Evolutionary conservation across 306 rosid genomes (phyloP).

Genomic region (Cucumis cinereus): DNA sequence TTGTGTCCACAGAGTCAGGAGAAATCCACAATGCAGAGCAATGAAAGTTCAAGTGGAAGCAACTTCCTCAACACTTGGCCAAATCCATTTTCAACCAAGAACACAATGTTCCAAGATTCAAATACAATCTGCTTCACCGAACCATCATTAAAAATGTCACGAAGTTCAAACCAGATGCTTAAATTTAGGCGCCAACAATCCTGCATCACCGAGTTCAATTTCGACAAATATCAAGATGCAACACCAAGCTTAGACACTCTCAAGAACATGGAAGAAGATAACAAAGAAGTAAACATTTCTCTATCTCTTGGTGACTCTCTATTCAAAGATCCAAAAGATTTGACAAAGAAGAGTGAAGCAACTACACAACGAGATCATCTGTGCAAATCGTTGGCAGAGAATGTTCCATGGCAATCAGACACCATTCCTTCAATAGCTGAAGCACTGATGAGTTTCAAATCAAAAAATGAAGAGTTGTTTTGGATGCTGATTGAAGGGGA

Average conservation of each 20-base stretch:
- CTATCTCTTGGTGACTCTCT: slow-evolving; percentile 73
- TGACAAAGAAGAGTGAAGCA: slow-evolving; percentile 27
- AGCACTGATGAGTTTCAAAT: slow-evolving; percentile 40
- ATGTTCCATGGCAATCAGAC: slow-evolving; percentile 93
- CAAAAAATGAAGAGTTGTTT: slow-evolving; percentile 24
- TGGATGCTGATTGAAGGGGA: slow-evolving; percentile 75
- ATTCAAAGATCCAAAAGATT: slow-evolving; percentile 33
- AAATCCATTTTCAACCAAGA: slow-evolving; percentile 34
- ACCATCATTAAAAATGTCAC: slow-evolving; percentile 18
- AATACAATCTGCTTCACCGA: slow-evolving; percentile 51
- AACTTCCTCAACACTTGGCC: slow-evolving; percentile 27
- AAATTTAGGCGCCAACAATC: slow-evolving; percentile 63
- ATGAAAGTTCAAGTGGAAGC: slow-evolving; percentile 24
- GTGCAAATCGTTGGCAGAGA: slow-evolving; percentile 61
- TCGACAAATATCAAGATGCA: slow-evolving; percentile 25
- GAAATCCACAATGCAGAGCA: slow-evolving; percentile 13
- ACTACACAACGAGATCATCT: slow-evolving; percentile 36
- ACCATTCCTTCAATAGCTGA: slow-evolving; percentile 55
- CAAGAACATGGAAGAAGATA: slow-evolving; percentile 31
- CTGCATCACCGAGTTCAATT: slow-evolving; percentile 74
- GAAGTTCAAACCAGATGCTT: slow-evolving; percentile 35
- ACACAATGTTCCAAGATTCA: slow-evolving; percentile 35
- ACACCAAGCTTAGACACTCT: slow-evolving; percentile 43
- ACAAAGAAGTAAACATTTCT: slow-evolving; percentile 52
- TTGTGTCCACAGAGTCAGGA: neutral